phyloP scores from a whole-genome alignment of 2,329 filamentous ascomycete species.

The Claviceps purpurea region DNA sequence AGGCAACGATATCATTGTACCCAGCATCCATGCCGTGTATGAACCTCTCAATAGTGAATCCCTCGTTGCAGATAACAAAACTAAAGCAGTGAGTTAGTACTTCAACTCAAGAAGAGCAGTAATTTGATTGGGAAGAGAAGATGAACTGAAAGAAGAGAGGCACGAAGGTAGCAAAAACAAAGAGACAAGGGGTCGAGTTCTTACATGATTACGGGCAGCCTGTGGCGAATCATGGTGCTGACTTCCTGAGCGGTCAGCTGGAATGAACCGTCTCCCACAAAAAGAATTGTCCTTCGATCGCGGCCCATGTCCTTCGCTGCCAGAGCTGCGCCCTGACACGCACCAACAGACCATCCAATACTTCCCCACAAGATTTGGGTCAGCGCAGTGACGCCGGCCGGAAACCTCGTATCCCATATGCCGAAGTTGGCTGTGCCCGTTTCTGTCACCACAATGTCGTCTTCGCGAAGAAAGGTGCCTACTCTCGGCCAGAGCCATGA shows the following conservation, averaged over 20 bases:
- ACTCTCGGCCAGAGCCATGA: conserved; percentile 67
- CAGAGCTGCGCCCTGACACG: conserved; percentile 53
- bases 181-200: conserved; percentile 10
- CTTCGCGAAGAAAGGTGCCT: conserved; percentile 54
- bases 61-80: conserved; percentile 78
- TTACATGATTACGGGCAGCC: conserved; percentile 63
- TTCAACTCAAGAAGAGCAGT: background rate
- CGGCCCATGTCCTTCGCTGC: conserved; percentile 52
- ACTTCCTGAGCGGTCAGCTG: conserved; percentile 77
- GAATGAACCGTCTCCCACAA: conserved; percentile 81
- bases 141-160: background rate
- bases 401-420: conserved; percentile 75
- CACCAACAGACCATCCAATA: conserved; percentile 48
- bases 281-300: conserved; percentile 59
- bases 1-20: conserved; percentile 71
- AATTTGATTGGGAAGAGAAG: no score
- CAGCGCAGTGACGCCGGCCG: conserved; percentile 61
- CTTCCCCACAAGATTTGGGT: conserved; percentile 66
- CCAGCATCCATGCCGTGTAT: conserved; percentile 69
- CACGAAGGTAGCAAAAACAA: background rate
- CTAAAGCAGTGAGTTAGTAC: conserved; percentile 19
- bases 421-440: conserved; percentile 84
- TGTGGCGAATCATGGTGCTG: conserved; percentile 67
- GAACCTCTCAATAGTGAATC: conserved; percentile 78
- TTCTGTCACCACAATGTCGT: conserved; percentile 73